Conservation (phyloP, 2,329 filamentous ascomycete genomes). For the Monosporascus sp. region DNA sequence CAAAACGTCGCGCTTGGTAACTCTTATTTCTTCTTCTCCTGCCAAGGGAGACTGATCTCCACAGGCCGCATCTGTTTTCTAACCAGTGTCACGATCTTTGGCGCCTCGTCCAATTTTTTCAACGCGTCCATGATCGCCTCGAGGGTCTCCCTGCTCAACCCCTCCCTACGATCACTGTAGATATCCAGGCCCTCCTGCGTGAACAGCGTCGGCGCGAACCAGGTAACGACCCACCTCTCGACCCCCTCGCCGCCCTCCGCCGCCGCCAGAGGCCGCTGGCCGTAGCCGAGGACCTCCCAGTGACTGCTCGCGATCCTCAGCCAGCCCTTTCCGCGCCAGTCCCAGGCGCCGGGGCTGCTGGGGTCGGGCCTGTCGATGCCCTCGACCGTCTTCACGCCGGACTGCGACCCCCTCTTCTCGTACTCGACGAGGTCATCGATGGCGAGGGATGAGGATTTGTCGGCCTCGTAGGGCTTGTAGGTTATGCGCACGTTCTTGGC, state of each 20-base stretch:
- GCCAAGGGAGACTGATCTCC: slow-evolving; percentile 49
- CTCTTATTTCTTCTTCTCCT: slow-evolving; percentile 21
- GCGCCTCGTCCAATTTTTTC: slow-evolving; percentile 47
- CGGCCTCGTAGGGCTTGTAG: slow-evolving; percentile 52
- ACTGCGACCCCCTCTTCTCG: slow-evolving; percentile 35
- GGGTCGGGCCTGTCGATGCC: slow-evolving; percentile 56
- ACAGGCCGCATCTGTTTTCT: slow-evolving; percentile 46
- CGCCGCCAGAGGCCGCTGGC: slow-evolving; percentile 39
- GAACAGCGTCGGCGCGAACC: slow-evolving; percentile 78
- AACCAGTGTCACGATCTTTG: slow-evolving; percentile 48
- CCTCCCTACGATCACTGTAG: slow-evolving; percentile 61
- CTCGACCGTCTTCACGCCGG: slow-evolving; percentile 53
- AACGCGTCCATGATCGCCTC: slow-evolving; percentile 52
- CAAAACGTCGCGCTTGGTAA: background rate
- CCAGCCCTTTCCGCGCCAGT: slow-evolving; percentile 76
- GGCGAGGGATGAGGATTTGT: slow-evolving; percentile 32
- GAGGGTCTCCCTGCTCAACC: slow-evolving; percentile 54
- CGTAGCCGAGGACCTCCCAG: slow-evolving; percentile 80
- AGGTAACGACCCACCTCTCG: slow-evolving; percentile 74
- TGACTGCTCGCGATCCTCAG: slow-evolving; percentile 67
- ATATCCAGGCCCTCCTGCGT: slow-evolving; percentile 79
- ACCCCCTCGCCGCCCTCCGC: slow-evolving; percentile 32
- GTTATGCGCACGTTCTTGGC: slow-evolving; percentile 77
- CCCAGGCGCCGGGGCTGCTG: slow-evolving; percentile 46
- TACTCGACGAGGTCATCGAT: slow-evolving; percentile 70